Evolutionary conservation across 352 stramenopile genomes (phyloP), one percentile per base, ranked within the genome.

Genomic region (Phytophthora pseudosyringae): DNA sequence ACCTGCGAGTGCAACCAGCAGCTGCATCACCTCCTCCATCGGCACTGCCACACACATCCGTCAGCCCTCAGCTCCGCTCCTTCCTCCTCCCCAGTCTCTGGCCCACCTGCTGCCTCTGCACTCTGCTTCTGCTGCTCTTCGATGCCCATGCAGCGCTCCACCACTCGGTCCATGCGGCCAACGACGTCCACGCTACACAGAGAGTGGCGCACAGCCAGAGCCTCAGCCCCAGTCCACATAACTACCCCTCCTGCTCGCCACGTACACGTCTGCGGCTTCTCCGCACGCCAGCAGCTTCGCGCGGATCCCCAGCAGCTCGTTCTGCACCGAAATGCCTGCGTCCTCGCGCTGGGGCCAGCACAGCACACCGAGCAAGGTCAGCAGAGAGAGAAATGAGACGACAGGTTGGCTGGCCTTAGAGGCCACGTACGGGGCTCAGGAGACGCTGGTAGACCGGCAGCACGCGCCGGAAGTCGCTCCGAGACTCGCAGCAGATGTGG

Each of bases 1-100:
- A 11, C 84, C 84, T 25, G 80, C 71, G 3, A 93, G 69, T 10
- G 74, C 79, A 10, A 90, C 52, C 8, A 93, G 51, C n/a, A 93
- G 58, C 5, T 73, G 81, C 68, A 93, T 59, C 13, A 75, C 53
- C 40, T 64, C 76, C 65, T 35, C 51, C 40, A 71, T 67, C 44
- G n/a, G 46, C 45, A 57, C 63, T 69, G 59, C n/a, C 8, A 49
- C 35, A 39, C 3, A 52, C 4, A 46, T 43, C 3, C 9, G 4
- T 53, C 35, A 43, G 10, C 11, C 16, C 21, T 33, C n/a, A 41
- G 3, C 33, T 32, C 6, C 45, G 0, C 36, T 15, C 3, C 21
- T 10, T 15, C 46, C 11, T 36, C 7, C 48, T 33, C 36, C 21
- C 16, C 18, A 15, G 5, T 13, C 12, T 31, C 48, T 41, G 15